These are phyloP conservation scores for Saccharomyces hybrid DNA, from an alignment of 1,139 yeast genomes.

Conservation along the genomic window DNA sequence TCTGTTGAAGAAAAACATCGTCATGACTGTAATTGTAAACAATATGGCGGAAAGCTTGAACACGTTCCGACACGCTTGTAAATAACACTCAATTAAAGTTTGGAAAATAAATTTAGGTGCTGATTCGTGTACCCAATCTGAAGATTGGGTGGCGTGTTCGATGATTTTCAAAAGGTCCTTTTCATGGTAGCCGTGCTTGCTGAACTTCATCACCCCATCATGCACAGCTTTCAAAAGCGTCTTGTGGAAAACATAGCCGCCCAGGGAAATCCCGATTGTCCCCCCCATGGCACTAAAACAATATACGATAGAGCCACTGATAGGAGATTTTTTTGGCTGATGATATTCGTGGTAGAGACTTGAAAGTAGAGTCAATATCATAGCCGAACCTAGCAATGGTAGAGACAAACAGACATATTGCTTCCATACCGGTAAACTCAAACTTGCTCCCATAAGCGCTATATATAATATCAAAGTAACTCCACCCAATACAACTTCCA, in stretches of 20 bases:
- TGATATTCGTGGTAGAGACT: neutral
- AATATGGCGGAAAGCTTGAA: slow-evolving; percentile 41
- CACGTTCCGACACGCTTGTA: slow-evolving; percentile 45
- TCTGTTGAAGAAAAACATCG: slow-evolving; percentile 29
- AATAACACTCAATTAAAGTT: slow-evolving; percentile 44
- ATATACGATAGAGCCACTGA: neutral
- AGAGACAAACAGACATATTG: neutral
- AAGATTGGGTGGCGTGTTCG: slow-evolving; percentile 45
- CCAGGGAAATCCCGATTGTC: neutral
- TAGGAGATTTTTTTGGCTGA: neutral
- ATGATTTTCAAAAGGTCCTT: slow-evolving; percentile 41
- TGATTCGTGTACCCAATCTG: slow-evolving; percentile 44
- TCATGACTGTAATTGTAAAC: slow-evolving; percentile 36
- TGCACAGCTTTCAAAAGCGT: slow-evolving; percentile 22
- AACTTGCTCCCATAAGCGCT: neutral
- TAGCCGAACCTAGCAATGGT: neutral
- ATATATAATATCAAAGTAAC: neutral
- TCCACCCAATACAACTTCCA: neutral
- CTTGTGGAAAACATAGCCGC: slow-evolving; percentile 9
- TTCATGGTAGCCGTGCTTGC: slow-evolving; percentile 30
- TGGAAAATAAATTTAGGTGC: slow-evolving; percentile 45
- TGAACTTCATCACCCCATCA: slow-evolving; percentile 24
- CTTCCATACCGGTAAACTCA: neutral
- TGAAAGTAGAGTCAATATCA: neutral
- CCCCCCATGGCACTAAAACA: neutral